Evolutionary conservation across 164 flowering plant genomes (phyloP).

Genomic region (Cinnamomum chago): DNA sequence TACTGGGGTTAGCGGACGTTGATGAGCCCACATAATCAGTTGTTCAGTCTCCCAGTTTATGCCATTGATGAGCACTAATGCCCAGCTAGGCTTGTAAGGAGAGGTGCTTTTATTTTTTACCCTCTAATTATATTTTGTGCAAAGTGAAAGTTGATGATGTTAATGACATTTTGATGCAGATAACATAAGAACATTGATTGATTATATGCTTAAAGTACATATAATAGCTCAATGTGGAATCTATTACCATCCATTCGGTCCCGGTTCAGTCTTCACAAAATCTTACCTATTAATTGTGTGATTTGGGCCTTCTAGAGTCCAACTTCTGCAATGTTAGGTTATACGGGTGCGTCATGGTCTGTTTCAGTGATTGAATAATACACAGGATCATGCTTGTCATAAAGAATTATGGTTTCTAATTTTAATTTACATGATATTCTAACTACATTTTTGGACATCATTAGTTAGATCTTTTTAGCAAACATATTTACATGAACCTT

Average conservation of each 20-base stretch:
- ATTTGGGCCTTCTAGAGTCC: too few relatives aligned
- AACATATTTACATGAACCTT: background rate
- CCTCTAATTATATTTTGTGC: too few relatives aligned
- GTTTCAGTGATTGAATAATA: too few relatives aligned
- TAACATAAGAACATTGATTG: background rate
- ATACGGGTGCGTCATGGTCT: background rate
- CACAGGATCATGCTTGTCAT: background rate
- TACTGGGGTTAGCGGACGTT: too few relatives aligned
- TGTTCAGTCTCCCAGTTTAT: background rate
- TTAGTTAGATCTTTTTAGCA: background rate
- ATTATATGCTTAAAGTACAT: background rate
- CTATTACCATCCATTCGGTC: too few relatives aligned
- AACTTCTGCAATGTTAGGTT: too few relatives aligned
- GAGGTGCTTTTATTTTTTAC: too few relatives aligned
- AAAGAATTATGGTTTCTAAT: background rate
- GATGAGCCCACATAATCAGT: background rate
- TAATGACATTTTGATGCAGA: background rate
- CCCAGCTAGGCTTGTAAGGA: background rate
- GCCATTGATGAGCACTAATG: background rate
- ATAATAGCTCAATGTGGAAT: background rate
- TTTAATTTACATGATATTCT: background rate
- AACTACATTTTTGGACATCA: background rate
- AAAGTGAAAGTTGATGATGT: background rate
- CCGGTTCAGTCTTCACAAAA: too few relatives aligned
- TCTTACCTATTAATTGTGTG: too few relatives aligned